Evolutionary conservation across 371 early-diverging fungal genomes (phyloP).

Genomic region (Choanephora cucurbitarum): DNA sequence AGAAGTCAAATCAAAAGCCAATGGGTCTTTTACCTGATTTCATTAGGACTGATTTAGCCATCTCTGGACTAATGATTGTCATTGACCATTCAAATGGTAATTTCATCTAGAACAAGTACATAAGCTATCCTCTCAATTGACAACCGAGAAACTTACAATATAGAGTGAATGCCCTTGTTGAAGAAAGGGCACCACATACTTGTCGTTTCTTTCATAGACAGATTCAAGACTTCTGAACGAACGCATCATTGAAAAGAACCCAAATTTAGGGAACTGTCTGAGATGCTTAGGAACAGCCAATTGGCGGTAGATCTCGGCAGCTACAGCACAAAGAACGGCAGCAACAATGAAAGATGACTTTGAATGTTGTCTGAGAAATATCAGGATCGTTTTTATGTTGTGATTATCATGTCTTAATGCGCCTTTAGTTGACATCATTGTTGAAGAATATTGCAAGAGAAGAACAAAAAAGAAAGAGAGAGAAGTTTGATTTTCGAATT

Average conservation of each 20-base stretch:
- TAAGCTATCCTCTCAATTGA: no score
- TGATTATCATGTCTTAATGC: no score
- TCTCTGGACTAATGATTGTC: constrained; percentile 28
- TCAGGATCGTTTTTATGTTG: no score
- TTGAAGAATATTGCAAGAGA: no score
- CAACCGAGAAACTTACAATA: neutral
- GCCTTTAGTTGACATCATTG: no score
- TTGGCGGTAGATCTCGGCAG: no score
- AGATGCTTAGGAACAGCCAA: neutral
- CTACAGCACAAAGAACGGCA: no score
- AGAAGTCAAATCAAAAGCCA: no score
- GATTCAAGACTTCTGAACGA: neutral
- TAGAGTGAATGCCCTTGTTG: neutral
- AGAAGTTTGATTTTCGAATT: no score
- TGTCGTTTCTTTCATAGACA: neutral
- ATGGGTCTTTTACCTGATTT: constrained; percentile 37
- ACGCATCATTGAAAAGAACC: neutral
- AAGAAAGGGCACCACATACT: neutral
- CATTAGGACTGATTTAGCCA: constrained; percentile 26
- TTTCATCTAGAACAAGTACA: constrained; percentile 11
- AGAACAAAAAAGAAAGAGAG: no score
- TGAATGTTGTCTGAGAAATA: no score
- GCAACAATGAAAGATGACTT: no score
- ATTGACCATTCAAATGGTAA: constrained; percentile 36
- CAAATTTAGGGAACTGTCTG: neutral